Base-by-base conservation (phyloP, 345 rosid species). In the Viola odorata region DNA sequence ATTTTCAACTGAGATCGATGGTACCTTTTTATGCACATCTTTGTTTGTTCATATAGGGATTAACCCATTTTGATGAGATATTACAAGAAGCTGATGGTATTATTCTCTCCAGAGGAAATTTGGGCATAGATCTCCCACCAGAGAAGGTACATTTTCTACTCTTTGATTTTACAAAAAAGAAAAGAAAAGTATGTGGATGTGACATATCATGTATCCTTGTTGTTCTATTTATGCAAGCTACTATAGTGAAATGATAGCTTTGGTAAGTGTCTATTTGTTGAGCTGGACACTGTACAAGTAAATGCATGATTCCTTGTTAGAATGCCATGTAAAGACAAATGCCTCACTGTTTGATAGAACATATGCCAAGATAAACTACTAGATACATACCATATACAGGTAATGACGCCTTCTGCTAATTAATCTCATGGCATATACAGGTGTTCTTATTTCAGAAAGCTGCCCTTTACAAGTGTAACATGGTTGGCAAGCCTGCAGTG, bases 21-120 rank as follows among this genome's bases (percentile, higher is more conserved):
- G 3, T 17, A 50, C 37, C 68, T 58, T 23, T 70, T 45, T 60
- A 23, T 41, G 36, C 38, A 37, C 55, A 1, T 38, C 1, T 16
- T 45, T 45, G 13, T 59, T 52, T 40, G 60, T 40, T 62, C 32
- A 60, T 47, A 9, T 47, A 94, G 99, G 99, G 99, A 53, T 76
- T 90, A 63, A 85, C 83, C 61, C 97, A 94, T 76, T 94, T 94
- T 67, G 99, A 94, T 73, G 99, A 94, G 81, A 94, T 94, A 76
- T 87, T 94, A 65, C 89, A 83, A 86, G 99, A 82, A 83, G 97
- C 99, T 56, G 97, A 90, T 76, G 99, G 99, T 8, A 94, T 94
- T 66, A 94, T 94, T 55, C 97, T 94, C 73, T 94, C 99, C 40
- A 91, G 97, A 74, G 99, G 99, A 12, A 94, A 90, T 79, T 78